Evolutionary conservation across 2,329 filamentous ascomycete species (phyloP), one percentile per base, ranked within the genome.

Genomic region (Pezicula carpinea): DNA sequence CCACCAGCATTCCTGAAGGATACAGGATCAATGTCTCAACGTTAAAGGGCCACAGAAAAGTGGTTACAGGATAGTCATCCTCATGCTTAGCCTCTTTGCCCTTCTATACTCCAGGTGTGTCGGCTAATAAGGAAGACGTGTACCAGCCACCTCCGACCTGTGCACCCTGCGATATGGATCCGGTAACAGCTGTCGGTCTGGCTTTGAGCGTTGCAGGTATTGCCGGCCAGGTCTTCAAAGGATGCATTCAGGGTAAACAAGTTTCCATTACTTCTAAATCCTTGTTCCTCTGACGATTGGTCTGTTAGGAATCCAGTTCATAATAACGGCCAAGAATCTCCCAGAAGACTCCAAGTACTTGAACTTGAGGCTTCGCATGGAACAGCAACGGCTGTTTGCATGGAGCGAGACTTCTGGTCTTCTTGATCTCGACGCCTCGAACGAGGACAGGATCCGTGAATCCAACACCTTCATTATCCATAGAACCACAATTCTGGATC

Each of bases 351-450:
- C 66, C 56, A 68, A 64, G 48, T 74, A 74, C 54, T 67, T 75
- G 48, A 74, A 74, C 50, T 55, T 75, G 53, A 66, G 72, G 42
- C 57, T 75, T 42, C 69, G 70, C 44, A 72, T 75, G 68, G 72
- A 75, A 55, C 71, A 76, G 59, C 71, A 75, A 51, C 65, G 72
- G 19, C 64, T 75, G 13, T 74, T 72, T 49, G 70, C 70, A 34
- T 75, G 72, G 72, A 72, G 70, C 51, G 71, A 75, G 53, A 70
- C 71, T 2, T 74, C 71, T 10, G 73, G 72, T 7, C 56, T 76
- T 15, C 61, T 74, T 11, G 72, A 73, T 47, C 59, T 74, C 11
- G 69, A 55, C 26, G 43, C 71, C 43, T 58, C 55, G 18, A 64
- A 71, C 42, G 65, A 71, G 39, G 57, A 66, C 38, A 72, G 66